These are phyloP conservation scores for Nitzschia sp. DNA, from an alignment of 108 stramenopile genomes.

Conservation along the genomic window DNA sequence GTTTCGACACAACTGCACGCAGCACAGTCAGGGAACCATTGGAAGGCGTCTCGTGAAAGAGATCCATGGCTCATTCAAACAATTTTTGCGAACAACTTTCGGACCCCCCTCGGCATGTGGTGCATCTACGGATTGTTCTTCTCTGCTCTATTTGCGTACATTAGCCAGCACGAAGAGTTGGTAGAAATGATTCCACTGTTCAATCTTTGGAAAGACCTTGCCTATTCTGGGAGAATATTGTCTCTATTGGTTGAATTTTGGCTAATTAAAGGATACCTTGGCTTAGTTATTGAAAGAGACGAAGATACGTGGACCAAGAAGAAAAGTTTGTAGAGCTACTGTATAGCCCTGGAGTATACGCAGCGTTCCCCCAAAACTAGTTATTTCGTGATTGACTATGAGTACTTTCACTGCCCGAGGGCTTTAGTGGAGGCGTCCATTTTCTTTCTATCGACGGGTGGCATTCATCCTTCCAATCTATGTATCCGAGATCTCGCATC, in stretches of 20 bases:
- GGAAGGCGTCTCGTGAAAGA: conserved; percentile 23
- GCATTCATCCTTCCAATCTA: conserved; percentile 8
- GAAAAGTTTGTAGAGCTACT: too few relatives aligned
- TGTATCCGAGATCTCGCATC: conserved; percentile 51
- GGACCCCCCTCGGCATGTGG: conserved; percentile 34
- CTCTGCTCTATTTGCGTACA: conserved; percentile 15
- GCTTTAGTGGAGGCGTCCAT: conserved; percentile 12
- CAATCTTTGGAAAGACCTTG: conserved; percentile 6
- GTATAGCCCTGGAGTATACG: too few relatives aligned
- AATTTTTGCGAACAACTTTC: conserved; percentile 64
- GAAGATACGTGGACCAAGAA: background rate
- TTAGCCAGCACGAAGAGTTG: background rate
- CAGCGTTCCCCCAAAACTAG: too few relatives aligned
- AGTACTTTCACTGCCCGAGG: too few relatives aligned
- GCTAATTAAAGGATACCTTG: conserved; percentile 3
- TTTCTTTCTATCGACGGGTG: conserved; percentile 21
- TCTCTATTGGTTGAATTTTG: conserved; percentile 16
- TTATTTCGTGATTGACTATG: too few relatives aligned
- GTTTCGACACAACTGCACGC: conserved; percentile 48
- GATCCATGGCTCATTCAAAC: conserved; percentile 47
- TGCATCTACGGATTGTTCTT: conserved; percentile 52
- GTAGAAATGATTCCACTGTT: conserved; percentile 12
- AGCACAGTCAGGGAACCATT: conserved; percentile 14
- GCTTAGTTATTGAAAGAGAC: conserved; percentile 8
- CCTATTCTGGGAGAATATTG: conserved; percentile 5